Base-by-base conservation (phyloP, 2,329 filamentous ascomycete species). In the Cladophialophora chaetospira region DNA sequence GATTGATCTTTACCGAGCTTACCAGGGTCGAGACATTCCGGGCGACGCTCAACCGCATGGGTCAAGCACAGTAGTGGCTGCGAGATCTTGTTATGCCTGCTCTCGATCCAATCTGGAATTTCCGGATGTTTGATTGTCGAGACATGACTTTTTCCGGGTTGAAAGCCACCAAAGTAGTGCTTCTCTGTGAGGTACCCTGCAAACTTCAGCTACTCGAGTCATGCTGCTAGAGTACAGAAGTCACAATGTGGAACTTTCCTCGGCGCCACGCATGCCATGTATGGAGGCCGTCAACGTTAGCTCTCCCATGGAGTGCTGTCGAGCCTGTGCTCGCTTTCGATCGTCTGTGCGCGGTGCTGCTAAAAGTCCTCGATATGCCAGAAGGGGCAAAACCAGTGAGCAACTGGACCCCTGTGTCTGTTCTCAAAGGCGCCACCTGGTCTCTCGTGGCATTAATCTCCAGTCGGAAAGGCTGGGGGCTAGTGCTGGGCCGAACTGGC, bases 361-460 rank as follows among this genome's bases (percentile, higher is more conserved):
- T 29, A 51, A 35, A 11, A 42, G n/a, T 42, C 11, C 28, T 36
- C 35, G 15, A 11, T 28, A 23, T 25, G 44, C 31, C 49, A 11
- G 21, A 53, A 44, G 43, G 15, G 48, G 53, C 50, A 38, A 60
- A 60, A 54, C 45, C 35, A 48, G 33, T 15, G 33, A 33, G 28
- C n/a, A 5, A 36, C 28, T 50, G 50, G 50, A 47, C 53, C 54
- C n/a, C 50, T 53, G 45, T 36, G 21, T 28, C 33, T 36, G 42
- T 23, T 42, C 31, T 54, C 26, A 53, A 38, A 25, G 33, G 42
- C 28, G 36, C 54, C 55, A 57, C 50, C 28, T 52, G 54, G 47
- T 38, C 46, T 42, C 43, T 57, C 42, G 49, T 53, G 38, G 51
- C 44, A 47, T 51, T 51, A 33, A 60, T 26, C 52, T 45, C 50